A percentile compares a stretch with the other conserved stretches of the same genome.
phyloP scores from a whole-genome alignment of 495 filamentous ascomycete species.

The Lentithecium fluviatile region DNA sequence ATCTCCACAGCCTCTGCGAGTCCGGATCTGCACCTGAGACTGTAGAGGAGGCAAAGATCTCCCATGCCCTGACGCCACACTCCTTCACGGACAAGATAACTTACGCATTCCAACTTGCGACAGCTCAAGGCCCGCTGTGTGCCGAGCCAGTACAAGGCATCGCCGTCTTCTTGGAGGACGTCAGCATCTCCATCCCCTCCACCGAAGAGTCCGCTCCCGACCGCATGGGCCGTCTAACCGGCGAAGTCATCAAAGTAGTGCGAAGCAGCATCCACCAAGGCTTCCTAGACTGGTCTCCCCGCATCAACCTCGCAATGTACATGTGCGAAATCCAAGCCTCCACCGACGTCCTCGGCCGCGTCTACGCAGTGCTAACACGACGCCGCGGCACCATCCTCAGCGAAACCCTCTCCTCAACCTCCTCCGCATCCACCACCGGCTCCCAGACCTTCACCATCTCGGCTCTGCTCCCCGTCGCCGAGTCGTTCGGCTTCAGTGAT shows the following conservation, averaged over 20 bases:
- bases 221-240: constrained; percentile 75
- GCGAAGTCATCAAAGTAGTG: constrained; percentile 84
- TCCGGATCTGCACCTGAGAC: not conserved
- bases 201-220: constrained; percentile 60
- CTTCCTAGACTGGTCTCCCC: constrained; percentile 93
- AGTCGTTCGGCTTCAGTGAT: constrained; percentile 92
- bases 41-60: not conserved
- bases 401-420: constrained; percentile 78
- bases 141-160: constrained; percentile 91
- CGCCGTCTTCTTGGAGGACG: constrained; percentile 84
- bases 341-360: constrained; percentile 89
- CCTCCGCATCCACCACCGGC: constrained; percentile 48
- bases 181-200: constrained; percentile 55
- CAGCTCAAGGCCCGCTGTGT: constrained; percentile 83
- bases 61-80: constrained; percentile 59
- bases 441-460: constrained; percentile 94
- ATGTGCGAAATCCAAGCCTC: constrained; percentile 95
- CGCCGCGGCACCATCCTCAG: constrained; percentile 86
- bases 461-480: constrained; percentile 81
- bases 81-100: constrained; percentile 87
- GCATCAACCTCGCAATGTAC: constrained; percentile 96
- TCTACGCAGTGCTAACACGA: constrained; percentile 89
- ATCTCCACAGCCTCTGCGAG: constrained; percentile 37
- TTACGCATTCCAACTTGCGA: constrained; percentile 94
- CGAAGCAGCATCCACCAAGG: constrained; percentile 81